Evolutionary conservation across 192 early-diverging fungal genomes (phyloP), one percentile per base, ranked within the genome.

Genomic region (Thamnidium elegans): DNA sequence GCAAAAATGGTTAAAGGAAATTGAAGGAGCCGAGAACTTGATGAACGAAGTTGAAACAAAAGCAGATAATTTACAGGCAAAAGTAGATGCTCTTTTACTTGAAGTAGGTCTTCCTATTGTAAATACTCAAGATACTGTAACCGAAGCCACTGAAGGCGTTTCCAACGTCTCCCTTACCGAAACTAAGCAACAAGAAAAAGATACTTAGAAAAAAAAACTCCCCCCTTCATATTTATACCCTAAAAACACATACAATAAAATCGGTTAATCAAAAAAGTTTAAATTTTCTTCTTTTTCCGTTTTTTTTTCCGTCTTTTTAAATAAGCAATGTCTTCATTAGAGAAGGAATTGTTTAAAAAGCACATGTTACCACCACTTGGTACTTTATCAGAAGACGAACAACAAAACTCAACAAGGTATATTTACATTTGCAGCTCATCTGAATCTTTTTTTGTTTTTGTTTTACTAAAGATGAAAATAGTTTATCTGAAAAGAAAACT

Each of bases 271-370:
- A 56, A 32, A 36, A 26, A 13, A 17, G 8, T 55, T 17, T 26
- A 26, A 26, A 30, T 34, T 39, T 56, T 56, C 17, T 34, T 52
- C 26, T 23, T 53, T 65, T 53, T n/a, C 13, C 46, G 2, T 58
- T 10, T 42, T 58, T 19, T 34, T 43, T 58, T 58, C 31, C 2
- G 47, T 65, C 3, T 54, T 53, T 21, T 36, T 13, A 52, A 26
- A 10, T 10, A 23, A 32, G 3, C 13, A 52, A 71, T 71, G 70
- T 71, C 70, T 3, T 66, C 64, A 15, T 50, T 71, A 30, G 64
- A 71, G 39, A 71, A 62, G 42, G 64, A 66, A 11, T 34, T 71
- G 10, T 66, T 71, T 31, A 71, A 71, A 42, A 61, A 65, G 19
- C n/a, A 44, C 6, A 32, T 15, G 1, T 34, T 55, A 23, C 20